A percentile compares a stretch with the other conserved stretches of the same genome.
These are phyloP conservation scores for Naegleria fowleri DNA, from an alignment of 208 protist species.

Conservation along the genomic window DNA sequence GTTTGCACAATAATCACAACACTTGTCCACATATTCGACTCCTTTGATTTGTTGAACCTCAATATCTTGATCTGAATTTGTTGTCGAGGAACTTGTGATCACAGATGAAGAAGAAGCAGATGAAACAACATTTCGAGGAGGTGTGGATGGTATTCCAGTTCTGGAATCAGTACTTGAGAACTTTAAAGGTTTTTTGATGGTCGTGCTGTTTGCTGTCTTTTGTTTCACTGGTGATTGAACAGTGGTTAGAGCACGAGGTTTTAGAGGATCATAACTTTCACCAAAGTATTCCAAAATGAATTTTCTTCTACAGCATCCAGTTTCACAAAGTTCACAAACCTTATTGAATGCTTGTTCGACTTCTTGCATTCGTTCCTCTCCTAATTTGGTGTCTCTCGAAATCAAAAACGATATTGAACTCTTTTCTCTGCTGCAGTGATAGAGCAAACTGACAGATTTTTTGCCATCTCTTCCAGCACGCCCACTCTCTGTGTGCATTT, in stretches of 20 bases:
- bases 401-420: not conserved
- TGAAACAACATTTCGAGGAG: not conserved
- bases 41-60: not conserved
- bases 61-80: not conserved
- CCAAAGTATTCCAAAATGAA: conserved; percentile 20
- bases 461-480: conserved; percentile 69
- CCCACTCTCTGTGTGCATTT: conserved; percentile 56
- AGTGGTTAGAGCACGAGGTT: not conserved
- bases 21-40: not conserved
- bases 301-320: conserved; percentile 18
- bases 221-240: not conserved
- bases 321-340: not conserved
- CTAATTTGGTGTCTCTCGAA: not conserved
- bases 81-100: too few species aligned
- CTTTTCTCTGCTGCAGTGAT: not conserved
- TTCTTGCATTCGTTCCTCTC: not conserved
- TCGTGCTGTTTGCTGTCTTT: not conserved
- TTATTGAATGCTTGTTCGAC: not conserved
- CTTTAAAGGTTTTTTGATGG: not conserved
- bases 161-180: not conserved
- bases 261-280: not conserved
- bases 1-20: not conserved
- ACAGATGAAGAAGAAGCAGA: too few species aligned
- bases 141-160: not conserved
- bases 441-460: not conserved